Evolutionary conservation across 345 rosid species (phyloP).

Genomic region (Diplotaxis tenuifolia): DNA sequence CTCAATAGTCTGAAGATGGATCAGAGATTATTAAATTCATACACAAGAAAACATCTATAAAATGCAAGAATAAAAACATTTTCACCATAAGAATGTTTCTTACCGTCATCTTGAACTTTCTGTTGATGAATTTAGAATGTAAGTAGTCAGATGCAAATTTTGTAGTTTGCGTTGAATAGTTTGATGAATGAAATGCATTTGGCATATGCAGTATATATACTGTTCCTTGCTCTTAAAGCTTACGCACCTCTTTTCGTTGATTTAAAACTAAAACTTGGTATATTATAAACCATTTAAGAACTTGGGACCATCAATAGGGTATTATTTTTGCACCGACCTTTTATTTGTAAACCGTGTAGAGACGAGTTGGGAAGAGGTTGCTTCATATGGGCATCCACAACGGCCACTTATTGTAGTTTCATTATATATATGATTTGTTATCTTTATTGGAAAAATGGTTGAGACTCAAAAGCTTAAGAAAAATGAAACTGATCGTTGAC

Average conservation of each 20-base stretch:
- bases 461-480: background rate
- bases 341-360: slow-evolving; percentile 17
- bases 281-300: background rate
- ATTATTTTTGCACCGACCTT: slow-evolving; percentile 37
- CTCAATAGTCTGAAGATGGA: slow-evolving; percentile 54
- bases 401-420: slow-evolving; percentile 16
- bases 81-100: background rate
- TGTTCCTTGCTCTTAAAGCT: slow-evolving; percentile 16
- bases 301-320: slow-evolving; percentile 1
- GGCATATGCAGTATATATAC: slow-evolving; percentile 25
- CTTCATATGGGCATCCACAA: slow-evolving; percentile 32
- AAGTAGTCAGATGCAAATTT: background rate
- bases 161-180: slow-evolving; percentile 12
- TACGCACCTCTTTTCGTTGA: background rate
- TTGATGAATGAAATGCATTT: slow-evolving; percentile 24
- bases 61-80: background rate
- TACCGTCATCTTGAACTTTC: slow-evolving; percentile 37
- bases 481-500: background rate
- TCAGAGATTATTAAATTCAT: background rate
- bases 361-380: slow-evolving; percentile 17
- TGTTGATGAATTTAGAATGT: slow-evolving; percentile 14
- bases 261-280: background rate
- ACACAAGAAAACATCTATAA: background rate
- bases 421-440: background rate
- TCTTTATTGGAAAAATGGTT: background rate